A percentile compares a stretch with the other conserved stretches of the same genome.
These are phyloP conservation scores for Colletotrichum phormii DNA, from an alignment of 2,329 filamentous ascomycete species.

Conservation along the genomic window DNA sequence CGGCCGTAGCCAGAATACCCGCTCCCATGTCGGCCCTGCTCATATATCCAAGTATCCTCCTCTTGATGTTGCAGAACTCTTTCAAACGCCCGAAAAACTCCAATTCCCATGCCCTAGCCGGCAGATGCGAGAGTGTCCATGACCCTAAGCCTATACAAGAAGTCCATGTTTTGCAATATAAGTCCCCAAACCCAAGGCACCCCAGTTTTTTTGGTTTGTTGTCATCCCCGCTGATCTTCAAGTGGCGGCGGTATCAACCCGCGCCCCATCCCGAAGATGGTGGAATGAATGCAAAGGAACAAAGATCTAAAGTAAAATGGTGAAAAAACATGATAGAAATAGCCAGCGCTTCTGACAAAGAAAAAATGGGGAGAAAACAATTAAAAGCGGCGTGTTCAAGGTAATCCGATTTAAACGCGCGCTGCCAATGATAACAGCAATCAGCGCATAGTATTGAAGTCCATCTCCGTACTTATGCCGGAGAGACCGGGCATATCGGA, in stretches of 20 bases:
- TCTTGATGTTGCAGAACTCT: conserved; percentile 19
- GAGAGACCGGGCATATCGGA: conserved; percentile 47
- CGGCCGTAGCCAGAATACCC: conserved; percentile 20
- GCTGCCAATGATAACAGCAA: too few species aligned
- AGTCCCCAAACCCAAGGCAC: background rate
- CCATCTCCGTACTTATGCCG: conserved; percentile 35
- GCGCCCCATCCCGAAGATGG: background rate
- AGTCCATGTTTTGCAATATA: conserved; percentile 1
- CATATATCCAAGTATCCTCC: conserved; percentile 15
- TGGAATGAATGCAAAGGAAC: conserved; percentile 4
- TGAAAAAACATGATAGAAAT: background rate
- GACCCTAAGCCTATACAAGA: conserved; percentile 7
- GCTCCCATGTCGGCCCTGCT: conserved; percentile 10
- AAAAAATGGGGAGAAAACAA: background rate
- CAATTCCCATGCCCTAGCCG: conserved; percentile 20
- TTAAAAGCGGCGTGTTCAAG: background rate
- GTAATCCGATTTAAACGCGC: background rate
- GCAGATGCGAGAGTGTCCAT: conserved; percentile 21
- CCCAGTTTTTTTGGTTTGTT: background rate
- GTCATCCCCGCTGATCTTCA: background rate
- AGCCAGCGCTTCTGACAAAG: conserved; percentile 9
- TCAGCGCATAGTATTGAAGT: conserved; percentile 34
- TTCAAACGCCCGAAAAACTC: conserved; percentile 18
- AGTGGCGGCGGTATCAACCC: conserved; percentile 12
- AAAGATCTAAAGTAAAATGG: background rate